Base-by-base conservation (phyloP, 2,329 filamentous ascomycete genomes). In the Xylariaceae sp. region DNA sequence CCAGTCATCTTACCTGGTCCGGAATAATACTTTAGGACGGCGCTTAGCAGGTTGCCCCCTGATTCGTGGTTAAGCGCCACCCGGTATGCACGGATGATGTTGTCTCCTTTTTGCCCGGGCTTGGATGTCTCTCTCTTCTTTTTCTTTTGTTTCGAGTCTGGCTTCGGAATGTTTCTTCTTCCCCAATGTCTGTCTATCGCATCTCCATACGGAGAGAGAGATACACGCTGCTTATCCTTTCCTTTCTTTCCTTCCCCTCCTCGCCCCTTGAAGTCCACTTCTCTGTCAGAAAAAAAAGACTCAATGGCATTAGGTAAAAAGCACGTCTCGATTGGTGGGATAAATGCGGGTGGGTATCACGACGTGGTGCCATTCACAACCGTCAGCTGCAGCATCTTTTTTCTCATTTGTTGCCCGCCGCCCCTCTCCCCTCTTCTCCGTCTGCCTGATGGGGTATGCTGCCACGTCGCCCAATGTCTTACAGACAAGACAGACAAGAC, bases 51-150 rank as follows among this genome's bases (percentile, higher is more conserved):
- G 10, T 11, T 17, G 2, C 1, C 17, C 30, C 18, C 61, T 61
- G 55, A 64, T 61, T 64, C 57, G 61, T 39, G 44, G 39, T 49
- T 61, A 64, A 61, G 61, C 61, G 61, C 61, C 61, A 45, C 45
- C 37, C 44, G 45, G 44, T 47, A n/a, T 53, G 53, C 37, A 30
- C 3, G 4, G 13, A 45, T 23, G 53, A 15, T 17, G 35, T 7
- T 15, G 9, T 35, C 34, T 45, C 37, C 30, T 17, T 45, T 56
- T 51, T 45, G 3, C 7, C 34, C 13, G 23, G 23, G 3, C 23
- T 30, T 30, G 23, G 23, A 1, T 30, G 23, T 30, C 23, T 30
- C 23, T 30, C 23, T 30, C 30, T 34, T 30, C 13, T 30, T 11
- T 50, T 30, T 50, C 30, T 9, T 50, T 23, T 23, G 1, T 4